Evolutionary conservation across 2,329 filamentous ascomycete species (phyloP).

Genomic region (Penicillium griseofulvum): DNA sequence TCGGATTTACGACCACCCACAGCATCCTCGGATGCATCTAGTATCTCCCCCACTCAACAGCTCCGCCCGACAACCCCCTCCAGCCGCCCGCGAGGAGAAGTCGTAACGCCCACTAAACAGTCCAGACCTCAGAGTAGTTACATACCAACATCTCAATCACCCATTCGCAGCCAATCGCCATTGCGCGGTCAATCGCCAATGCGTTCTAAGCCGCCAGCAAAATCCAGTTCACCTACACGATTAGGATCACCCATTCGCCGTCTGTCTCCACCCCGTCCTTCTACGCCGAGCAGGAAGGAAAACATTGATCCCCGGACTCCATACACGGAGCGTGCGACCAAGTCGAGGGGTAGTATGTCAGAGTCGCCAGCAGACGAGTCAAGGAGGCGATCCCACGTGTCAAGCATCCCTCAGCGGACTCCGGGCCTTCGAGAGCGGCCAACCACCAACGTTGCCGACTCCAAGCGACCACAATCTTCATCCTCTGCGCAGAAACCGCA

Average conservation of each 20-base stretch:
- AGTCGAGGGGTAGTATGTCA: constrained; percentile 33
- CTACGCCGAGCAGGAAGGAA: constrained; percentile 40
- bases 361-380: constrained; percentile 36
- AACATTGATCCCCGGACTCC: constrained; percentile 38
- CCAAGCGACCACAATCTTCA: constrained; percentile 45
- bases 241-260: constrained; percentile 32
- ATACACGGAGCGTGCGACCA: constrained; percentile 33
- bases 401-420: constrained; percentile 49
- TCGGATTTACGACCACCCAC: constrained; percentile 77
- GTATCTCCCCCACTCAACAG: constrained; percentile 31
- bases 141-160: constrained; percentile 22
- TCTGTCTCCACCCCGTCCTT: constrained; percentile 33
- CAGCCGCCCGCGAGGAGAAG: constrained; percentile 27
- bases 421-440: constrained; percentile 36
- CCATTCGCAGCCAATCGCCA: constrained; percentile 33
- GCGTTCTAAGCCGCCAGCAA: constrained; percentile 33
- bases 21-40: constrained; percentile 53
- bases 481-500: constrained; percentile 69
- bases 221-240: constrained; percentile 29
- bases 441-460: constrained; percentile 32
- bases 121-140: constrained; percentile 31
- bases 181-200: constrained; percentile 21
- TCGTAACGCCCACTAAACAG: constrained; percentile 30
- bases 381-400: constrained; percentile 48
- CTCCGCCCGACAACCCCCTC: constrained; percentile 41